Conservation (phyloP, 257 asterid genomes). For the Solanum neorickii region DNA sequence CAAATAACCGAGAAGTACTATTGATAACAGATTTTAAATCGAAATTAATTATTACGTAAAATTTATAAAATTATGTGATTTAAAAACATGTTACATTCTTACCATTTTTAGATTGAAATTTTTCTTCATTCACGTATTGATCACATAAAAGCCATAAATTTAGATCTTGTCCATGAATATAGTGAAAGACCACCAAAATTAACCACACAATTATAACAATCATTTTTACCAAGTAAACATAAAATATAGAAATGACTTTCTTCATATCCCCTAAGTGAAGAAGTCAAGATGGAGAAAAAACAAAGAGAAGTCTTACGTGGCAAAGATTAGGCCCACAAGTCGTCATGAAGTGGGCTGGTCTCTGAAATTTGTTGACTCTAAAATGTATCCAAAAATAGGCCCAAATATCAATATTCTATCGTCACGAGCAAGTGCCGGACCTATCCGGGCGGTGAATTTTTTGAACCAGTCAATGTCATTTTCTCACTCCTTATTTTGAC, state of each 20-base stretch:
- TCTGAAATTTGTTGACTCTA: not conserved
- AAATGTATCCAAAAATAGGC: not conserved
- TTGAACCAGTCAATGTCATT: slow-evolving; percentile 23
- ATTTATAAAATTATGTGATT: not conserved
- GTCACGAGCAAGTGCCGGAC: slow-evolving; percentile 18
- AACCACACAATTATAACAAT: not conserved
- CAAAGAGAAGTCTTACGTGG: not conserved
- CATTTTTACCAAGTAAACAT: not conserved
- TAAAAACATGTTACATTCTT: too few species aligned
- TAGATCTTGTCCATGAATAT: not conserved
- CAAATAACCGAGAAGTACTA: not conserved
- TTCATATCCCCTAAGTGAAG: not conserved
- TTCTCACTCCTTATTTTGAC: slow-evolving; percentile 6
- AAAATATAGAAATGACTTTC: not conserved
- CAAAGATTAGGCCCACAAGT: not conserved
- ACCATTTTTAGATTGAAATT: not conserved
- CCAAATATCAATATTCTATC: not conserved
- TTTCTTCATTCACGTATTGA: not conserved
- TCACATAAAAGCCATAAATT: not conserved
- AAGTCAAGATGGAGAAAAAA: not conserved
- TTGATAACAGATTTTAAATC: too few species aligned
- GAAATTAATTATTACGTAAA: too few species aligned
- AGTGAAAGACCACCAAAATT: not conserved
- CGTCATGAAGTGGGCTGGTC: slow-evolving; percentile 4
- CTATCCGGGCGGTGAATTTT: slow-evolving; percentile 18